Evolutionary conservation across 805 yeast species (phyloP).

Genomic region (Wickerhamomyces pijperi): DNA sequence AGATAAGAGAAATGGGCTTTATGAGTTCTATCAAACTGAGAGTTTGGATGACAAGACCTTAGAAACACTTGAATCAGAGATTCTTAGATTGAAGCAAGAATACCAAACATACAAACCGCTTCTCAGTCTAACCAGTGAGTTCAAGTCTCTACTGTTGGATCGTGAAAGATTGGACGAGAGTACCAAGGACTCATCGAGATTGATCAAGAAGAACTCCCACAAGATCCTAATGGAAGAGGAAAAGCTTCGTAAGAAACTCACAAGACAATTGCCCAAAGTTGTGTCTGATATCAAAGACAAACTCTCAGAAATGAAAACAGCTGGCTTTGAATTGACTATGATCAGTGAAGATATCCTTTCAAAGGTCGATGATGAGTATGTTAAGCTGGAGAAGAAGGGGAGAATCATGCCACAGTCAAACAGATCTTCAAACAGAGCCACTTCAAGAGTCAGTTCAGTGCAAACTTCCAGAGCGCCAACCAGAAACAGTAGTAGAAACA

Average conservation of each 20-base stretch:
- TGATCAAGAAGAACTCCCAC: constrained; percentile 66
- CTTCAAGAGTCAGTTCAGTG: constrained; percentile 12
- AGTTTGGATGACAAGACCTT: constrained; percentile 50
- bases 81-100: constrained; percentile 37
- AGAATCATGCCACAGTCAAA: constrained; percentile 11
- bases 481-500: constrained; percentile 3
- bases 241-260: constrained; percentile 53
- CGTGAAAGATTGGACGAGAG: constrained; percentile 55
- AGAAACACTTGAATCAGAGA: constrained; percentile 53
- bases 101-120: constrained; percentile 42
- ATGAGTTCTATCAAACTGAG: constrained; percentile 22
- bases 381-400: constrained; percentile 12
- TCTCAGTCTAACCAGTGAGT: constrained; percentile 41
- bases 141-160: constrained; percentile 47
- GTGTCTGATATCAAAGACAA: constrained; percentile 38
- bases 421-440: constrained; percentile 10
- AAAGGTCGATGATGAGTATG: constrained; percentile 21
- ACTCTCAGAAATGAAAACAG: constrained; percentile 19
- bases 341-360: constrained; percentile 18
- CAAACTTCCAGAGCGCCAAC: constrained; percentile 9
- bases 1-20: constrained; percentile 37
- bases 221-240: constrained; percentile 75
- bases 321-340: constrained; percentile 32
- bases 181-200: constrained; percentile 69
- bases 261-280: constrained; percentile 58